Base-by-base conservation (phyloP, 73 alveolate species). In the Effrenium voratum region DNA sequence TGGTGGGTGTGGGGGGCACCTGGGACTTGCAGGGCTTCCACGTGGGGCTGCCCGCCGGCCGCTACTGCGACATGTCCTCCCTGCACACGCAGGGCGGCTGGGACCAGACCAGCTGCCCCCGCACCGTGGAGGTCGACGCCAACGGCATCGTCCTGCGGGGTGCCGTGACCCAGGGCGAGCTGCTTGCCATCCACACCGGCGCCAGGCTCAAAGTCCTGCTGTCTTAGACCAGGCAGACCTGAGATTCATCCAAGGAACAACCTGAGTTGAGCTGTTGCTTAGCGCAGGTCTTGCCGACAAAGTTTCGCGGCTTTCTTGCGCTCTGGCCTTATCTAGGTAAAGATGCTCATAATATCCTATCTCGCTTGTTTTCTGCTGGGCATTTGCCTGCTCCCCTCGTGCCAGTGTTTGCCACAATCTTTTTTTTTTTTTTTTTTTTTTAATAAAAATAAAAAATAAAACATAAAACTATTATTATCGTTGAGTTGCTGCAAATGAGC, bases 41-140 rank as follows among this genome's bases (percentile, higher is more conserved):
- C 68, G 45, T 90, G 41, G 97, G 45, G 40, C 44, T 90, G 77
- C 97, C 97, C 19, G 72, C 52, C 36, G 92, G 92, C 90, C 44
- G 55, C 28, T 90, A 90, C 77, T 90, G 97, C 55, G 97, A 90
- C 76, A 55, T 90, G 43, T 90, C 97, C 44, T 90, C 97, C n/a
- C 76, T 90, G 30, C 57, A 45, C 36, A 90, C 88, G 77, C 97
- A 90, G 97, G 68, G 68, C 45, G 75, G 76, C 55, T 90, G 97
- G 97, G 52, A 45, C 40, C 86, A 90, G 68, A 68, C 59, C 59
- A 47, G 66, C n/a, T 46, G 46, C 10, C 87, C 60, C 87, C 55
- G 97, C 88, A 76, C 57, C 75, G 97, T 90, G 43, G 55, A 45
- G 88, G 87, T 90, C 76, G 87, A 87, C 41, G 47, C 47, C 12